phyloP scores from a whole-genome alignment of 163 green algal species.

The Prototheca wickerhamii region DNA sequence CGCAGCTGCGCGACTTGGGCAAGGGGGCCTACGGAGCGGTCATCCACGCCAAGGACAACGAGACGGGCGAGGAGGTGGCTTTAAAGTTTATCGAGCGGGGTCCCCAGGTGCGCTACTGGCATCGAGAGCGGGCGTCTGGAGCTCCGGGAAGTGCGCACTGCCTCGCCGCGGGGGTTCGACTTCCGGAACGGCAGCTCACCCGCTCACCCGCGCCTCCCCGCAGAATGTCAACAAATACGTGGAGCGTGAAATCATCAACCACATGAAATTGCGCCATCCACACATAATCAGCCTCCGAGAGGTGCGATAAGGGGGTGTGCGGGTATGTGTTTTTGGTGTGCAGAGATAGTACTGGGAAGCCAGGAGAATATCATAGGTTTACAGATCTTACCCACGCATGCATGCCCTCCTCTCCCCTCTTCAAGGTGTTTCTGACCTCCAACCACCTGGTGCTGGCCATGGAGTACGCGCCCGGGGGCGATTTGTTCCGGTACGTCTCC shows the following conservation, averaged over 20 bases:
- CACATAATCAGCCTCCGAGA: conserved; percentile 32
- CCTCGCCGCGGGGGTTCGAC: neutral
- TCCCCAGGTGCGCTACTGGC: conserved; percentile 9
- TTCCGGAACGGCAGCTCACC: neutral
- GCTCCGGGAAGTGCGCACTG: neutral
- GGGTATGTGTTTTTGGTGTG: neutral
- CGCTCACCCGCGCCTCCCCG: neutral
- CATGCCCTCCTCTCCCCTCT: neutral
- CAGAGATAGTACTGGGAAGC: no score
- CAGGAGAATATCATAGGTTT: conserved; percentile 1
- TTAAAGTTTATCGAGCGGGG: conserved; percentile 33
- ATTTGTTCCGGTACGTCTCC: conserved; percentile 10
- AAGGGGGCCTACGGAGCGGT: conserved; percentile 27
- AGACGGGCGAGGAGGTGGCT: conserved; percentile 20
- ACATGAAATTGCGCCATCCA: conserved; percentile 25
- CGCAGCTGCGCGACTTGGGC: conserved; percentile 25
- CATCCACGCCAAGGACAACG: conserved; percentile 14
- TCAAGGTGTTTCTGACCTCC: conserved; percentile 46
- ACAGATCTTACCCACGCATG: neutral
- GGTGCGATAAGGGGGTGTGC: neutral
- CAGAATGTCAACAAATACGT: conserved; percentile 32
- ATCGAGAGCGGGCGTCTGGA: no score
- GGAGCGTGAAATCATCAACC: conserved; percentile 33
- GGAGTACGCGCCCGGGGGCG: conserved; percentile 43
- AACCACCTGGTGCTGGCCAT: conserved; percentile 54